Evolutionary conservation across 495 filamentous ascomycete species (phyloP).

Genomic region (Viridothelium virens): DNA sequence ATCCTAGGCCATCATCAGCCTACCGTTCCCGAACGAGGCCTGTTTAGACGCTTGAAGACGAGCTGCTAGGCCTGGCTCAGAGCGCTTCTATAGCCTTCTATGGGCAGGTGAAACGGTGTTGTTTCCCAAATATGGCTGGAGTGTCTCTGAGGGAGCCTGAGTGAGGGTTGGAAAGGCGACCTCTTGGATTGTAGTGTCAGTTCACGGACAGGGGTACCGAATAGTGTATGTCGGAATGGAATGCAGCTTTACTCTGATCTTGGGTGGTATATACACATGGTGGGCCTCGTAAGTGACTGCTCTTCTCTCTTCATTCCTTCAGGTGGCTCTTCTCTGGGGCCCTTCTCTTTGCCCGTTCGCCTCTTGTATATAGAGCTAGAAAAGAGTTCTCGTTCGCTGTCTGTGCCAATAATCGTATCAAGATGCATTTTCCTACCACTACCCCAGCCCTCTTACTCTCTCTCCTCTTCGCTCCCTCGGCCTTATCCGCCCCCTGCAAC

Average conservation of each 20-base stretch:
- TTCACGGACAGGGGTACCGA: not conserved
- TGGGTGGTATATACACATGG: slow-evolving; percentile 3
- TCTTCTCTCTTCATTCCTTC: slow-evolving; percentile 6
- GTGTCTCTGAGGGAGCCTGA: not conserved
- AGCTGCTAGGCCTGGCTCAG: not conserved
- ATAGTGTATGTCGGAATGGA: not conserved
- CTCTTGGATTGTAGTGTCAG: not conserved
- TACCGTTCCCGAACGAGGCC: not conserved
- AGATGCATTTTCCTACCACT: not conserved
- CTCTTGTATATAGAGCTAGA: not conserved
- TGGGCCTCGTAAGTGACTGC: not conserved
- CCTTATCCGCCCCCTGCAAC: slow-evolving; percentile 42
- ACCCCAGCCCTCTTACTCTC: not conserved
- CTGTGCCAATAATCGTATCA: not conserved
- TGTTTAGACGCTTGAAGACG: not conserved
- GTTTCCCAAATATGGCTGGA: not conserved
- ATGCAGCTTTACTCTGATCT: not conserved
- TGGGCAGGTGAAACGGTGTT: slow-evolving; percentile 1
- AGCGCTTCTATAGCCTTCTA: not conserved
- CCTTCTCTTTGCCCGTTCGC: not conserved
- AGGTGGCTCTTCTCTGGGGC: not conserved
- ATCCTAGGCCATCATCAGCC: slow-evolving; percentile 2
- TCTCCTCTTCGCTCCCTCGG: not conserved
- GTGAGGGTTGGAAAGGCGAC: not conserved
- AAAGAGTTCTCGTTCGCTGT: not conserved